A percentile compares a stretch with the other conserved stretches of the same genome.
Evolutionary conservation across 179 eudicot genomes (phyloP).

Genomic region (Camellia oleifera): DNA sequence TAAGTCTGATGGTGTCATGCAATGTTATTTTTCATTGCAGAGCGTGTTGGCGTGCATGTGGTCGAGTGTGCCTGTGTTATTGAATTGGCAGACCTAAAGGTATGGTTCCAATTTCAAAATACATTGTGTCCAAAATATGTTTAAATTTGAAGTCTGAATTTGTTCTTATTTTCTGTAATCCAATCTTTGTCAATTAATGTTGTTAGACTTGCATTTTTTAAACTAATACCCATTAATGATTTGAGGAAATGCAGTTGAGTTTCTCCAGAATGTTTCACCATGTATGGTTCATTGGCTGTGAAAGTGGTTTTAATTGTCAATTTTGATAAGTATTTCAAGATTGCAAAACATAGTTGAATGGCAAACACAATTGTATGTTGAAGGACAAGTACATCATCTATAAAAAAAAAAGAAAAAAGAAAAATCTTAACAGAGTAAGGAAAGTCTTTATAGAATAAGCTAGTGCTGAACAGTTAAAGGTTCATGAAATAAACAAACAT

Average conservation of each 20-base stretch:
- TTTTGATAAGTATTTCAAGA: background rate
- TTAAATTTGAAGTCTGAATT: background rate
- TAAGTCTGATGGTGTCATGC: background rate
- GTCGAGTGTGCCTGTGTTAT: constrained; percentile 94
- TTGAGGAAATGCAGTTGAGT: background rate
- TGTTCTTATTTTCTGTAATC: background rate
- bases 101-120: constrained; percentile 26
- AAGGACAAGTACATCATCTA: background rate
- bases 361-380: background rate
- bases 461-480: background rate
- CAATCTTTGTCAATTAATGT: background rate
- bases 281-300: background rate
- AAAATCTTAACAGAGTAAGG: background rate
- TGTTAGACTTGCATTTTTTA: background rate
- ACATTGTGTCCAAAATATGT: background rate
- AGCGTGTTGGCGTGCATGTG: constrained; percentile 70
- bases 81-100: constrained; percentile 85
- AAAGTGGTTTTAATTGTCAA: background rate
- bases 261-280: background rate
- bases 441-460: background rate
- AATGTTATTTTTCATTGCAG: constrained; percentile 38
- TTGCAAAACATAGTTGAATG: background rate
- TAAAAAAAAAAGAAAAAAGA: background rate
- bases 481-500: background rate
- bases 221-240: background rate